Conservation (phyloP, 1,284 basidiomycete species). For the Microbotryum intermedium region DNA sequence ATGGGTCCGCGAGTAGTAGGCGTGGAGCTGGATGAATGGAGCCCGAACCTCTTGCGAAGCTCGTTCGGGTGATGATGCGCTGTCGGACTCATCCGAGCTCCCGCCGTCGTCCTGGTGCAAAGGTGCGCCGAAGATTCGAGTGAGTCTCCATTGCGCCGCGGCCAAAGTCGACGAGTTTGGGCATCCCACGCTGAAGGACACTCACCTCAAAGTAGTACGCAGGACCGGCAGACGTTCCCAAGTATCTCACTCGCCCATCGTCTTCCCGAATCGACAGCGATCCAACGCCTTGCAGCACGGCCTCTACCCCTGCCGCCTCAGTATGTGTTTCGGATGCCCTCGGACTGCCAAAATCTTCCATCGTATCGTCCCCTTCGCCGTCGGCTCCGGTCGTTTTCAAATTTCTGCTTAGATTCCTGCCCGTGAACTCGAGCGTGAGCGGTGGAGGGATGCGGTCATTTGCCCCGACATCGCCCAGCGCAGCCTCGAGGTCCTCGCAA, state of each 20-base stretch:
- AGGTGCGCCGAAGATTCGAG: too few species aligned
- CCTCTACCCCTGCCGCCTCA: not conserved
- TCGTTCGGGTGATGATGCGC: not conserved
- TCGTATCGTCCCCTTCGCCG: not conserved
- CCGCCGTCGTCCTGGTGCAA: not conserved
- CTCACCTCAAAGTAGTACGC: conserved; percentile 16
- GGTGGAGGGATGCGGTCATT: conserved; percentile 9
- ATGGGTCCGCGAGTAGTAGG: not conserved
- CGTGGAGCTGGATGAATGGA: conserved; percentile 7
- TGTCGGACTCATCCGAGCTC: not conserved
- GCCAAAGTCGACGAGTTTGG: too few species aligned
- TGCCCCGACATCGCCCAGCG: conserved; percentile 8
- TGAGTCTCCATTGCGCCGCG: too few species aligned
- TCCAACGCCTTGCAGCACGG: conserved; percentile 14
- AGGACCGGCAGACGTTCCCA: conserved; percentile 10
- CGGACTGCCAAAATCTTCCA: not conserved
- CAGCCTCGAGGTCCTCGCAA: conserved; percentile 15
- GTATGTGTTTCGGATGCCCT: not conserved
- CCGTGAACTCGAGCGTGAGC: conserved; percentile 8
- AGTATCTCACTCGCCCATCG: conserved; percentile 9
- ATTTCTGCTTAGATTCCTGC: not conserved
- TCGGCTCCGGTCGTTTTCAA: not conserved
- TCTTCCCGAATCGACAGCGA: conserved; percentile 13
- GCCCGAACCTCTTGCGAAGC: too few species aligned
- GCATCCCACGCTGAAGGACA: not conserved